Percentiles rank a stretch among this genome's conserved stretches.
These are phyloP conservation scores for Baeospora myosura DNA, from an alignment of 1,284 basidiomycete genomes.

Conservation along the genomic window DNA sequence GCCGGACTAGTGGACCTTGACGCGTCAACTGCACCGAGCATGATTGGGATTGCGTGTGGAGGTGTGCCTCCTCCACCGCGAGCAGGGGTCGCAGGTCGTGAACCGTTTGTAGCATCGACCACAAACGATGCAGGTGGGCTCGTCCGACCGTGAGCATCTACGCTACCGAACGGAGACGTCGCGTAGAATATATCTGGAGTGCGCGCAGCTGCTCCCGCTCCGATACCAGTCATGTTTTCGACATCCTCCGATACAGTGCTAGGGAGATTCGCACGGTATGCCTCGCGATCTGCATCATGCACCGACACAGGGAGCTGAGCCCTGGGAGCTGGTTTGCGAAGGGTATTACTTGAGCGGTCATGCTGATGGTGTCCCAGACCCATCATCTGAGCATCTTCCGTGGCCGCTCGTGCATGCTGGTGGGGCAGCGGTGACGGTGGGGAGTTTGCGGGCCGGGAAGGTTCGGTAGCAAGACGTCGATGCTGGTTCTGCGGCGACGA, in stretches of 20 bases:
- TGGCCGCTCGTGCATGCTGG: conserved; percentile 22
- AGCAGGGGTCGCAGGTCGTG: no score
- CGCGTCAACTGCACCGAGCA: no score
- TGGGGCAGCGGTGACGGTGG: conserved; percentile 11
- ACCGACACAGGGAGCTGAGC: conserved; percentile 59
- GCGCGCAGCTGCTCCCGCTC: conserved; percentile 28
- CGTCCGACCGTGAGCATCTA: conserved; percentile 2
- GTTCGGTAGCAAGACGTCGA: conserved; percentile 27
- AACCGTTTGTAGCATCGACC: no score
- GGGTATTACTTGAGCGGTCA: conserved; percentile 5
- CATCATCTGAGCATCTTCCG: conserved; percentile 17
- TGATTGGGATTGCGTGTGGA: no score
- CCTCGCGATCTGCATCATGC: conserved; percentile 30
- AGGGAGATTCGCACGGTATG: conserved; percentile 37
- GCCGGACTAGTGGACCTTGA: no score
- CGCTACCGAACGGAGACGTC: conserved; percentile 21
- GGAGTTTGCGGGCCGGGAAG: conserved; percentile 13
- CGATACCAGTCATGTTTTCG: conserved; percentile 59
- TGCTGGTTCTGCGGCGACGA: conserved; percentile 17
- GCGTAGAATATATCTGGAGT: conserved; percentile 28
- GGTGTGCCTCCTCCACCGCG: no score
- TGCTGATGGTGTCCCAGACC: neutral
- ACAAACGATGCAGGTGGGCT: no score
- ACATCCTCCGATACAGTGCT: conserved; percentile 42
- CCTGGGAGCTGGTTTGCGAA: conserved; percentile 52